phyloP scores from a whole-genome alignment of 805 yeast genomes.

The Suhomyces sp. region DNA sequence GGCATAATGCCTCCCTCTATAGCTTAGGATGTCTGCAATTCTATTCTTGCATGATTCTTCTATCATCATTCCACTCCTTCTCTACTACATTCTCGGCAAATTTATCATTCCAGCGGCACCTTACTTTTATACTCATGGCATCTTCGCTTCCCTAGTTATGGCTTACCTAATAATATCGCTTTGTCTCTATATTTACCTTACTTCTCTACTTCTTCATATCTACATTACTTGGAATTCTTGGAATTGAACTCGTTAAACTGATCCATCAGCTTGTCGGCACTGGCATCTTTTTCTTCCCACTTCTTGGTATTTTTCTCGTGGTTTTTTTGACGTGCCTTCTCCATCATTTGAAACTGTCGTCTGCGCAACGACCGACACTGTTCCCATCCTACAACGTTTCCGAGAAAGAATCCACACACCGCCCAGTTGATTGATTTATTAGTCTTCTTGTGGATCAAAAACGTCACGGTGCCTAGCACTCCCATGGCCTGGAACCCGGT shows the following conservation, averaged over 20 bases:
- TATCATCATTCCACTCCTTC: too few species aligned
- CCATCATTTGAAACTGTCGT: slow-evolving; percentile 63
- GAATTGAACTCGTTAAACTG: slow-evolving; percentile 14
- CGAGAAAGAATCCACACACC: slow-evolving; percentile 72
- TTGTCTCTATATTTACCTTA: neutral
- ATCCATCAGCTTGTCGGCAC: slow-evolving; percentile 8
- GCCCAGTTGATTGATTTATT: slow-evolving; percentile 76
- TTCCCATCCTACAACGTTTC: slow-evolving; percentile 87
- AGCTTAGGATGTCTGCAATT: too few species aligned
- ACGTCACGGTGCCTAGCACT: slow-evolving; percentile 64
- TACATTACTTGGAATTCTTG: slow-evolving; percentile 2
- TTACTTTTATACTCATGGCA: too few species aligned
- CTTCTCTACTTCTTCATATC: neutral
- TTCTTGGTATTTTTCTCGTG: slow-evolving; percentile 32
- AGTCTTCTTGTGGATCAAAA: slow-evolving; percentile 62
- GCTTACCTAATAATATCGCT: too few species aligned
- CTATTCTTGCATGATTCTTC: too few species aligned
- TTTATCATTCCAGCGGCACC: too few species aligned
- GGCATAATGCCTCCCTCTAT: too few species aligned
- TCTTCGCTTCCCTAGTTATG: too few species aligned
- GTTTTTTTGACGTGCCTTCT: slow-evolving; percentile 57
- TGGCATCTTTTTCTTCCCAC: slow-evolving; percentile 20
- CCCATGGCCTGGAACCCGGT: slow-evolving; percentile 73
- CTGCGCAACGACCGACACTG: slow-evolving; percentile 77
- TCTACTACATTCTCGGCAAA: neutral